Evolutionary conservation across 2,329 filamentous ascomycete species (phyloP), one percentile per base, ranked within the genome.

Genomic region (Fonsecaea monophora): DNA sequence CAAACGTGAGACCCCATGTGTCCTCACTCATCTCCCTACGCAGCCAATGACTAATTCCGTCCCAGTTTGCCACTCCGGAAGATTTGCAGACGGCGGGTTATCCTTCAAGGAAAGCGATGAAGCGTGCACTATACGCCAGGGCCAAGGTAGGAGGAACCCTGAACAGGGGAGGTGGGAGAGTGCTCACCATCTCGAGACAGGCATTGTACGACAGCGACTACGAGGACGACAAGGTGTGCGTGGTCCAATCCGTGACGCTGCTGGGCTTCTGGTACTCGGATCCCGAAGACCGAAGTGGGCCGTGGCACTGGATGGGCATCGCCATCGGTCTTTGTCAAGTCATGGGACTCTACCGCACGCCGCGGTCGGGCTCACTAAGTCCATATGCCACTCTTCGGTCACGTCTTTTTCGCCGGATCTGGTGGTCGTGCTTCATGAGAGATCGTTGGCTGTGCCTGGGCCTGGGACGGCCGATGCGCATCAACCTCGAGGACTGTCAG

Each of bases 281-380:
- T 9, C 93, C 94, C 0, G 92, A 97, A 79, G 94, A 97, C 77
- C 92, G 96, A 77, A 97, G 97, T 78, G 94, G 97, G 77, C 97
- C 93, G 53, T 97, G 94, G 92, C 94, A 97, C 76, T 97, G 94
- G 94, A 96, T 97, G 91, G 94, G 94, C n/a, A 92, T 97, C 48
- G 94, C 94, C 50, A 92, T 96, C 67, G 96, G 93, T 12, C 83
- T 97, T 54, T 93, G 93, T 62, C 92, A 97, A 78, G 96, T 93
- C 10, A 96, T 97, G 70, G 94, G 94, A 5, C 84, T 97, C n/a
- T 93, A 98, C 78, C 79, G 82, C 1, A 84, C 86, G 60, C 90
- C 91, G 74, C 90, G 92, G 76, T 50, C 60, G 32, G 4, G 62
- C 67, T 4, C 69, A 77, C 12, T 66, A 66, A 1, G 66, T 69